A percentile compares a stretch with the other conserved stretches of the same genome.
These are phyloP conservation scores for Rhododendron williamsianum DNA, from an alignment of 148 eudicot species.

Conservation along the genomic window DNA sequence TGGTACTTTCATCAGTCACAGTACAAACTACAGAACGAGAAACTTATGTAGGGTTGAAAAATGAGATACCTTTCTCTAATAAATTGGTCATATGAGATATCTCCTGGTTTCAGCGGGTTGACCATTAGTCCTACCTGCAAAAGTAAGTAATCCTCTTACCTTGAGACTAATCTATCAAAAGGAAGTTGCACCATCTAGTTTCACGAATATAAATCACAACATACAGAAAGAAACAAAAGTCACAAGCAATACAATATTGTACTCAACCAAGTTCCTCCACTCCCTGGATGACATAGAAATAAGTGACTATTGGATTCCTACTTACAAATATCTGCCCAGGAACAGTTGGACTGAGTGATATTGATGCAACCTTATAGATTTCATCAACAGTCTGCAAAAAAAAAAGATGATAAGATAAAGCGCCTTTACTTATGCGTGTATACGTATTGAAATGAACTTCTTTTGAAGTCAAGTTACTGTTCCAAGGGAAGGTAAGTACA, in stretches of 20 bases:
- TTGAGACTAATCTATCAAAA: not conserved
- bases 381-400: conserved; percentile 85
- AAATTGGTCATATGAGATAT: conserved; percentile 68
- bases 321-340: conserved; percentile 97
- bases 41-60: not conserved
- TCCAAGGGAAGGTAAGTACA: not conserved
- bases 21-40: not conserved
- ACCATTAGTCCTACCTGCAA: conserved; percentile 92
- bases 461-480: not conserved
- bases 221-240: not conserved
- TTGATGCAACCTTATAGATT: conserved; percentile 89
- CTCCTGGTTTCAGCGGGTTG: conserved; percentile 89
- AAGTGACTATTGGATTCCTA: conserved; percentile 7
- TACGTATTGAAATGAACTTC: not conserved
- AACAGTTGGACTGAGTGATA: conserved; percentile 89
- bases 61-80: conserved; percentile 67
- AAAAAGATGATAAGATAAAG: not conserved
- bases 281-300: not conserved
- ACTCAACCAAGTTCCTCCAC: not conserved
- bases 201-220: not conserved
- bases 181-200: not conserved
- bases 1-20: not conserved
- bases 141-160: conserved; percentile 1
- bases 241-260: not conserved
- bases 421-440: not conserved